Conservation (phyloP, 2,329 filamentous ascomycete species). For the Pseudogymnoascus destructans region DNA sequence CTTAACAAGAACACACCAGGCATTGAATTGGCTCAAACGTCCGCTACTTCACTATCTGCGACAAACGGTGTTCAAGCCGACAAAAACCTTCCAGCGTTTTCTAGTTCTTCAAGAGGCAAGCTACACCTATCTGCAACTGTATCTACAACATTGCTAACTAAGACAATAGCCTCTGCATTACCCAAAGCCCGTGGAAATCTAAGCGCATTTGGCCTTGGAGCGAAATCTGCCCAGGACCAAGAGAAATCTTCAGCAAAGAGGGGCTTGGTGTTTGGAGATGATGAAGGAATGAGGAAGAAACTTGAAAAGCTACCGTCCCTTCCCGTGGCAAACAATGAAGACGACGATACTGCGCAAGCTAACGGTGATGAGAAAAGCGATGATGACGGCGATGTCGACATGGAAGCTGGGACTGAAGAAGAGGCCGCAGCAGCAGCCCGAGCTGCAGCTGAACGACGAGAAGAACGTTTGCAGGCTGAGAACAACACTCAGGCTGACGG, state of each 20-base stretch:
- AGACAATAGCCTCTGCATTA: slow-evolving; percentile 34
- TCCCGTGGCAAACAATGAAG: slow-evolving; percentile 49
- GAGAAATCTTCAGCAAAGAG: slow-evolving; percentile 58
- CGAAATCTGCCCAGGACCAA: slow-evolving; percentile 49
- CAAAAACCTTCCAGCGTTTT: slow-evolving; percentile 30
- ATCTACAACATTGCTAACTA: neutral
- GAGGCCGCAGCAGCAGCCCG: slow-evolving; percentile 76
- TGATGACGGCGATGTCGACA: slow-evolving; percentile 59
- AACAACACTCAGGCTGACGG: slow-evolving; percentile 26
- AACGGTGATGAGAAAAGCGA: slow-evolving; percentile 48
- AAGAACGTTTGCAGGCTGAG: slow-evolving; percentile 43
- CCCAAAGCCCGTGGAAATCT: slow-evolving; percentile 61
- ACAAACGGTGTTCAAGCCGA: slow-evolving; percentile 31
- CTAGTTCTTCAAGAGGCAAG: slow-evolving; percentile 30
- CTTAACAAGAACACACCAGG: slow-evolving; percentile 39
- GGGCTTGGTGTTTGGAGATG: slow-evolving; percentile 75
- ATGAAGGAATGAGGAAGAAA: slow-evolving; percentile 75
- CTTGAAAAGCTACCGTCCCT: slow-evolving; percentile 79
- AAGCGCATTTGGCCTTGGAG: slow-evolving; percentile 68
- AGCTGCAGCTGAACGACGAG: slow-evolving; percentile 73
- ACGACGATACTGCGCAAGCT: slow-evolving; percentile 39
- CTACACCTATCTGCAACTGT: neutral
- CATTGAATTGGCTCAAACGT: slow-evolving; percentile 33
- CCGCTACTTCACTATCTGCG: slow-evolving; percentile 30
- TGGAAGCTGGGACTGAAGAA: slow-evolving; percentile 69